Evolutionary conservation across 228 moss, liverwort and hornwort species (phyloP).

Genomic region (Sphagnum fallax): DNA sequence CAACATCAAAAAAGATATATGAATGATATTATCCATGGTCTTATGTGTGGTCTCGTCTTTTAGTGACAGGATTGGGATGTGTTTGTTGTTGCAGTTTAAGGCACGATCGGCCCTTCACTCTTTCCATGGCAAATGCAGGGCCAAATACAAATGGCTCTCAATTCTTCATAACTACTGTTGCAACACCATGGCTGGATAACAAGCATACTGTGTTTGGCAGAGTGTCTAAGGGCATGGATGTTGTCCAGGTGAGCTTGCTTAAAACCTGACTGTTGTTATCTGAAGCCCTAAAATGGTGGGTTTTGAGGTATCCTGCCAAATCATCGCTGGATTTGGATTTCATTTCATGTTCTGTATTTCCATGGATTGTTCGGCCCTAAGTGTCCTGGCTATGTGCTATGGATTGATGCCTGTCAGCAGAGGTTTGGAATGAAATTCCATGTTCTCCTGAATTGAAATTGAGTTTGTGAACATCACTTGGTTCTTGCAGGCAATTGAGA

Average conservation of each 20-base stretch:
- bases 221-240: conserved; percentile 98
- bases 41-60: too few species aligned
- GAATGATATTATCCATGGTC: too few species aligned
- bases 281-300: background rate
- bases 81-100: conserved; percentile 49
- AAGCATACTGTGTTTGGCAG: conserved; percentile 99
- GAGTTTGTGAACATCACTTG: conserved; percentile 2
- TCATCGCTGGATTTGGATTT: too few species aligned
- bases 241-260: conserved; percentile 66
- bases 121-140: conserved; percentile 99
- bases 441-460: background rate
- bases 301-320: background rate
- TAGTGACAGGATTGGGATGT: too few species aligned
- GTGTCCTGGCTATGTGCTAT: too few species aligned
- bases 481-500: conserved; percentile 76
- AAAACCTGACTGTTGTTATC: background rate
- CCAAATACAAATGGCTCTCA: conserved; percentile 96
- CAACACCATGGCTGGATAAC: conserved; percentile 98
- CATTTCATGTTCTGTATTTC: too few species aligned
- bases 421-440: background rate
- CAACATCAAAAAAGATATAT: too few species aligned
- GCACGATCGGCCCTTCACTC: conserved; percentile 97
- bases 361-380: too few species aligned
- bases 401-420: too few species aligned
- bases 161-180: conserved; percentile 98